Percentiles rank a stretch among this genome's conserved stretches.
These are phyloP conservation scores for Aspergillus aculeatus DNA, from an alignment of 2,329 filamentous ascomycete genomes.

Conservation along the genomic window DNA sequence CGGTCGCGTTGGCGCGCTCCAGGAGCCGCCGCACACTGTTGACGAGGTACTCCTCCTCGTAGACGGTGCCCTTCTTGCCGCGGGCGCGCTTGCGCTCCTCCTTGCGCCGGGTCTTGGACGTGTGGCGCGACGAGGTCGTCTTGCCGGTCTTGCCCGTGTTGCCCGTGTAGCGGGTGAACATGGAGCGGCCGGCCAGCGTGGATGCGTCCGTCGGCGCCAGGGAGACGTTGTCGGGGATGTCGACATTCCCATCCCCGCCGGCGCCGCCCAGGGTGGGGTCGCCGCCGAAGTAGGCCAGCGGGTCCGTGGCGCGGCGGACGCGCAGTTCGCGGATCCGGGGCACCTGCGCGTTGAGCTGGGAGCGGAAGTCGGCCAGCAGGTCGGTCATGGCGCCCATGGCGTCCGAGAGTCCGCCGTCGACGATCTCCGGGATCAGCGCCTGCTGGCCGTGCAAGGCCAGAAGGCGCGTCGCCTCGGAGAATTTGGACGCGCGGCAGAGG, in stretches of 20 bases:
- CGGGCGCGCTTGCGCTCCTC: constrained; percentile 94
- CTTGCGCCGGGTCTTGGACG: constrained; percentile 79
- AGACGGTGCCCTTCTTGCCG: constrained; percentile 94
- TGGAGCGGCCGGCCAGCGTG: constrained; percentile 72
- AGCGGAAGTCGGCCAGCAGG: constrained; percentile 87
- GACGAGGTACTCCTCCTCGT: constrained; percentile 95
- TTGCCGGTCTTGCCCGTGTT: constrained; percentile 37
- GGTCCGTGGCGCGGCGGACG: constrained; percentile 76
- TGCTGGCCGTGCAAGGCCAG: constrained; percentile 60
- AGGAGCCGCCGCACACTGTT: constrained; percentile 81
- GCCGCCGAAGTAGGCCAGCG: constrained; percentile 84
- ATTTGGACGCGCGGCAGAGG: constrained; percentile 83
- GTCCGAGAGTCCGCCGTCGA: constrained; percentile 79
- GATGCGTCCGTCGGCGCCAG: constrained; percentile 81
- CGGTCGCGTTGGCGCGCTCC: constrained; percentile 72
- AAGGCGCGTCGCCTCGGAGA: constrained; percentile 83
- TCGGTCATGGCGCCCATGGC: constrained; percentile 81
- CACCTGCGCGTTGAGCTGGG: constrained; percentile 78
- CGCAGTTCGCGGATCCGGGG: constrained; percentile 82
- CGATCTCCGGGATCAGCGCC: constrained; percentile 63
- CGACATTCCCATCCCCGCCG: constrained; percentile 53
- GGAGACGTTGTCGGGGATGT: constrained; percentile 89
- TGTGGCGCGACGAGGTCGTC: constrained; percentile 62
- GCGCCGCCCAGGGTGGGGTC: constrained; percentile 54
- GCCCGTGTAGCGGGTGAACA: constrained; percentile 85